Evolutionary conservation across 495 filamentous ascomycete species (phyloP).

Genomic region (Xylaria longipes): DNA sequence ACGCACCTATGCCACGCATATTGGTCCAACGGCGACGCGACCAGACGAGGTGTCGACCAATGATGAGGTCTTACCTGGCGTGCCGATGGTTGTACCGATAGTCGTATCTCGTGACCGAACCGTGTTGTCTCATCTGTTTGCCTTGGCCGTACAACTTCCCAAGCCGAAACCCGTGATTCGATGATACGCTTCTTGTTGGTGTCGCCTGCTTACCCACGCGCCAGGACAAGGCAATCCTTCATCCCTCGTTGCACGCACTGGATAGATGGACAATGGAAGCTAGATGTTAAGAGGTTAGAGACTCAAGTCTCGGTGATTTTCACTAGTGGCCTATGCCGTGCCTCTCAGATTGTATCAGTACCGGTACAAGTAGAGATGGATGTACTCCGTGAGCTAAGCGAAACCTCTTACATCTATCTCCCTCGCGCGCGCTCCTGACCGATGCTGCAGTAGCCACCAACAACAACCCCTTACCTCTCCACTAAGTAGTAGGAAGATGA

Average conservation of each 20-base stretch:
- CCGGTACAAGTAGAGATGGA: not conserved
- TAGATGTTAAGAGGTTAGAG: not conserved
- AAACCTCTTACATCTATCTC: not conserved
- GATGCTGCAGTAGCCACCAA: conserved; percentile 7
- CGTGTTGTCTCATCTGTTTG: conserved; percentile 19
- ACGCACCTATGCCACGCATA: not conserved
- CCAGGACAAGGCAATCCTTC: not conserved
- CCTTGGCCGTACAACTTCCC: not conserved
- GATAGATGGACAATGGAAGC: conserved; percentile 1
- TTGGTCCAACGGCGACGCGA: conserved; percentile 15
- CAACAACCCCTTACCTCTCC: conserved; percentile 13
- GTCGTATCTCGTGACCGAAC: conserved; percentile 1
- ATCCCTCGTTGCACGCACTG: not conserved
- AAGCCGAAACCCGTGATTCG: not conserved
- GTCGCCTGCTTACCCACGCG: conserved; percentile 12
- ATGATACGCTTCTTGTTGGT: not conserved
- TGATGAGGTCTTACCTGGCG: not conserved
- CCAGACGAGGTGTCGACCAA: conserved; percentile 9
- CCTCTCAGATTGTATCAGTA: conserved; percentile 1
- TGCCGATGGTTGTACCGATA: not conserved
- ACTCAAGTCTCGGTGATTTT: conserved; percentile 7
- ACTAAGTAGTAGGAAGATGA: not conserved
- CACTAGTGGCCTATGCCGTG: conserved; percentile 1
- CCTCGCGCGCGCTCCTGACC: not conserved
- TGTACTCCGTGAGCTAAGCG: not conserved